Evolutionary conservation across 2,329 filamentous ascomycete species (phyloP).

Genomic region (Fusarium anguioides): DNA sequence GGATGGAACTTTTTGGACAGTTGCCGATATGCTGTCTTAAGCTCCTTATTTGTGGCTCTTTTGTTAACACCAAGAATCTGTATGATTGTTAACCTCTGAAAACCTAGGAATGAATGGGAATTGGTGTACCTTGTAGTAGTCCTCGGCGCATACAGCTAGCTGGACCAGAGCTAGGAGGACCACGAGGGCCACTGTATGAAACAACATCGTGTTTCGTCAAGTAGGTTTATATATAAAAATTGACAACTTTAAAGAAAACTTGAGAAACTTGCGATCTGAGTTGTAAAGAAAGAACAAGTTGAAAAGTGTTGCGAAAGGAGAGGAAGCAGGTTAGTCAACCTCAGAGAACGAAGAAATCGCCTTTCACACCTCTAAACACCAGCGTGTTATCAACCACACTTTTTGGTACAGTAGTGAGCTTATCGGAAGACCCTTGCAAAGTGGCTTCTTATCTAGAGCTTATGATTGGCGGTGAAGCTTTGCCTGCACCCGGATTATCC

Average conservation of each 20-base stretch:
- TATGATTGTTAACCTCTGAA: slow-evolving; percentile 1
- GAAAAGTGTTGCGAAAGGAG: slow-evolving; percentile 6
- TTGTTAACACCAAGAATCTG: slow-evolving; percentile 84
- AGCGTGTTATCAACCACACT: slow-evolving; percentile 52
- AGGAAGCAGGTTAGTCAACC: too few species aligned
- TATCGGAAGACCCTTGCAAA: slow-evolving; percentile 36
- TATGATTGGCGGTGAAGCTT: slow-evolving; percentile 44
- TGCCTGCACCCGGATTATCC: slow-evolving; percentile 38
- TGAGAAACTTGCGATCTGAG: slow-evolving; percentile 4
- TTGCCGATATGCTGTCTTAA: slow-evolving; percentile 92
- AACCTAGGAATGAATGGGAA: neutral
- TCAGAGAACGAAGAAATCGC: slow-evolving; percentile 27
- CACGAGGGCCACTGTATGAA: slow-evolving; percentile 61
- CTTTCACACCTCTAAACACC: slow-evolving; percentile 42
- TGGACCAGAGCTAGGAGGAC: slow-evolving; percentile 66
- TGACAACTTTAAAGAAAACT: neutral
- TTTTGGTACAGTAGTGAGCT: slow-evolving; percentile 20
- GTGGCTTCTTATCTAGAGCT: slow-evolving; percentile 34
- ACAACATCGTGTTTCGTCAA: slow-evolving; percentile 67
- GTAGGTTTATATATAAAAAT: too few species aligned
- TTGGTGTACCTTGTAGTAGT: slow-evolving; percentile 78
- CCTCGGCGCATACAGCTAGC: slow-evolving; percentile 69
- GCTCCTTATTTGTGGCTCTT: slow-evolving; percentile 83
- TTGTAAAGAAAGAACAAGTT: slow-evolving; percentile 2
- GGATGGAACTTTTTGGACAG: slow-evolving; percentile 97